Percentiles rank a stretch among this genome's conserved stretches.
Conservation (phyloP, 305 asterid species). For the Solanum aculeatissimum region DNA sequence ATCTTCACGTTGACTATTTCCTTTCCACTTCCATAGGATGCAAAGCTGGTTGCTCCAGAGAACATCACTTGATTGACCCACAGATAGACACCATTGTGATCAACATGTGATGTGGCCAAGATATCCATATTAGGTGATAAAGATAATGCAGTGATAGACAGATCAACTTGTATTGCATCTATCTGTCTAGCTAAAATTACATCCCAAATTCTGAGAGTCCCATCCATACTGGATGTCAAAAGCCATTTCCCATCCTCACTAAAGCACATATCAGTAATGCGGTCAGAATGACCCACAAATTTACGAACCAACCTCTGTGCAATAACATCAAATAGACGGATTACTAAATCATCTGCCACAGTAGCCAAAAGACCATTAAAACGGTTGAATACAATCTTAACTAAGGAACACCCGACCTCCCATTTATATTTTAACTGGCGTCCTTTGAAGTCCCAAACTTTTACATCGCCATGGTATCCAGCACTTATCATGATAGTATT, state of each 20-base stretch:
- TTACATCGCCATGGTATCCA: constrained; percentile 76
- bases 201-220: constrained; percentile 93
- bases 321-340: constrained; percentile 76
- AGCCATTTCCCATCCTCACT: constrained; percentile 99
- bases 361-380: constrained; percentile 84
- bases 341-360: constrained; percentile 72
- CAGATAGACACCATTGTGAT: constrained; percentile 77
- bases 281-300: constrained; percentile 83
- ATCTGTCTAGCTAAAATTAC: constrained; percentile 77
- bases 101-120: constrained; percentile 84
- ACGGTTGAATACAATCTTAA: constrained; percentile 72
- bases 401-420: constrained; percentile 61
- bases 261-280: constrained; percentile 76
- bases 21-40: constrained; percentile 62
- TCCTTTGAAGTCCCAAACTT: constrained; percentile 87
- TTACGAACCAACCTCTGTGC: constrained; percentile 78
- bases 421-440: constrained; percentile 52
- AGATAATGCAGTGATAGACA: constrained; percentile 68
- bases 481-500: constrained; percentile 74
- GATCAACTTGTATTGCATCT: constrained; percentile 79
- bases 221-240: constrained; percentile 92
- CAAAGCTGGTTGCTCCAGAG: constrained; percentile 50
- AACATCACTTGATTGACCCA: constrained; percentile 95
- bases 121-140: constrained; percentile 92
- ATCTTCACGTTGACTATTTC: constrained; percentile 43